Evolutionary conservation across 768 basidiomycete genomes (phyloP).

Genomic region (Tephrocybe sp.): DNA sequence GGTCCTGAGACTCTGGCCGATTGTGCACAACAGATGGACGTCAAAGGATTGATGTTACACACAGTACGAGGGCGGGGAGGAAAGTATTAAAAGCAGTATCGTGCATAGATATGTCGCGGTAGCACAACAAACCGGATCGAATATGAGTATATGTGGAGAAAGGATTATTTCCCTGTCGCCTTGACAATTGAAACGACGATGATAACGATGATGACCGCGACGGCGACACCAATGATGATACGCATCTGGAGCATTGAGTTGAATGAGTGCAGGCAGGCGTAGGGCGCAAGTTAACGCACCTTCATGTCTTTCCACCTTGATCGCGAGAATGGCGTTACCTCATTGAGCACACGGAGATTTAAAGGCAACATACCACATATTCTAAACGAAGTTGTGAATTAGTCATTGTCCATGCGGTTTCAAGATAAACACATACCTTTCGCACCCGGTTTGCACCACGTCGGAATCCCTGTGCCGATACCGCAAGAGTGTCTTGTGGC

Average conservation of each 20-base stretch:
- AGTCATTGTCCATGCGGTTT: slow-evolving; percentile 1
- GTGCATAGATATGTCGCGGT: slow-evolving; percentile 45
- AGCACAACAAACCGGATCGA: slow-evolving; percentile 24
- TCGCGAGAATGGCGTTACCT: slow-evolving; percentile 12
- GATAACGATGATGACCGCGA: slow-evolving; percentile 90
- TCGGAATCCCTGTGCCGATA: slow-evolving; percentile 98
- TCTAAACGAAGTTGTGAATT: slow-evolving; percentile 41
- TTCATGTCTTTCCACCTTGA: slow-evolving; percentile 97
- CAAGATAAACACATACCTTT: slow-evolving; percentile 62
- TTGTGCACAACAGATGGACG: slow-evolving; percentile 10
- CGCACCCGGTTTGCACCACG: slow-evolving; percentile 96
- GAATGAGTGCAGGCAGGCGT: slow-evolving; percentile 2
- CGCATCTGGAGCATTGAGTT: slow-evolving; percentile 66
- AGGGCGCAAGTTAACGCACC: slow-evolving; percentile 39
- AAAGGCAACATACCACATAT: slow-evolving; percentile 77
- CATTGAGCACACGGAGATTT: slow-evolving; percentile 6
- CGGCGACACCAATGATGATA: slow-evolving; percentile 90
- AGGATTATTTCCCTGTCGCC: slow-evolving; percentile 57
- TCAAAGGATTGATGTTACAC: slow-evolving; percentile 12
- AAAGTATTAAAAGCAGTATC: slow-evolving; percentile 19
- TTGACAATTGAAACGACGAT: slow-evolving; percentile 95
- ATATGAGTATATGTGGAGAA: slow-evolving; percentile 12
- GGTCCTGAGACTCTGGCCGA: slow-evolving; percentile 11
- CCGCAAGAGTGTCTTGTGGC: slow-evolving; percentile 86
- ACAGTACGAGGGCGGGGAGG: slow-evolving; percentile 1